These are phyloP conservation scores for Vitis amurensis DNA, from an alignment of 164 flowering plant species.

Conservation along the genomic window DNA sequence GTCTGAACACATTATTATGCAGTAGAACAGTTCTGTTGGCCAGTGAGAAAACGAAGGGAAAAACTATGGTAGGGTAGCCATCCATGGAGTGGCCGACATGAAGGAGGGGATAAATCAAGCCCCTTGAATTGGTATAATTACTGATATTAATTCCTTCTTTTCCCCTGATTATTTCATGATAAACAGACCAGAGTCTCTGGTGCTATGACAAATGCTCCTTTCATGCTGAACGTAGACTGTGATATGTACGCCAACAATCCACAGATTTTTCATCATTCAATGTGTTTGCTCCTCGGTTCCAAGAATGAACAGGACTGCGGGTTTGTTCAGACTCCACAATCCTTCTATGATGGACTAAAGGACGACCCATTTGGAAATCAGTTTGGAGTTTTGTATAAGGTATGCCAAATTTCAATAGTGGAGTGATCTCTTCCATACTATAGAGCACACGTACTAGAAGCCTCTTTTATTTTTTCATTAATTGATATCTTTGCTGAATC, in stretches of 20 bases:
- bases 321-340: slow-evolving; percentile 57
- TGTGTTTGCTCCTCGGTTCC: slow-evolving; percentile 48
- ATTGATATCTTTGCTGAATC: background rate
- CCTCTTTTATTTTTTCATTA: background rate
- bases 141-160: background rate
- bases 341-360: slow-evolving; percentile 38
- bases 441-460: too few species aligned
- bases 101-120: too few species aligned
- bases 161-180: background rate
- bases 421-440: too few species aligned
- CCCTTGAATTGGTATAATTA: too few species aligned
- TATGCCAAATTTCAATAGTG: slow-evolving; percentile 7
- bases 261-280: slow-evolving; percentile 42
- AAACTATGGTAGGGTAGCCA: too few species aligned
- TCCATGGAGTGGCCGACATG: too few species aligned
- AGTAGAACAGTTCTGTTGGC: too few species aligned
- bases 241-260: slow-evolving; percentile 71
- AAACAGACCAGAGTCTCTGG: slow-evolving; percentile 63
- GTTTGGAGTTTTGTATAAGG: slow-evolving; percentile 15
- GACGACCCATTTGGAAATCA: slow-evolving; percentile 59
- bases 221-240: slow-evolving; percentile 72
- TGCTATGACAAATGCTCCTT: slow-evolving; percentile 70
- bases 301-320: slow-evolving; percentile 31
- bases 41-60: too few species aligned
- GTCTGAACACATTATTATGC: too few species aligned